Evolutionary conservation across 2,329 filamentous ascomycete genomes (phyloP), one percentile per base, ranked within the genome.

Genomic region (Thielaviopsis populi): DNA sequence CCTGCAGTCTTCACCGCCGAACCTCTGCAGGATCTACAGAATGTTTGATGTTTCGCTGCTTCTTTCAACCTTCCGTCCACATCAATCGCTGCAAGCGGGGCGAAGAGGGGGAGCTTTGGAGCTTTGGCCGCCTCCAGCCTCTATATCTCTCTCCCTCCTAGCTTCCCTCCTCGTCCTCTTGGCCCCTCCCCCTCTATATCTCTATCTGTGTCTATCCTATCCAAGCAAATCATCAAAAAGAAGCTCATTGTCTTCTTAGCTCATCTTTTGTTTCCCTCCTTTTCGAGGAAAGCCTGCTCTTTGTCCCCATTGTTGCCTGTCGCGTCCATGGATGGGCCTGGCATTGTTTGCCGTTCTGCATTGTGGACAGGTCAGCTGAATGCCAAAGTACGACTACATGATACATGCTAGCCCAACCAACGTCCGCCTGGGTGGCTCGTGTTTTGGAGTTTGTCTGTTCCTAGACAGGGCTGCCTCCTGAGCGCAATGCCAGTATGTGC

Each of bases 1-100:
- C 50, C 50, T 54, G 50, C 50, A 54, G 22, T 30, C 50, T 54
- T 54, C 50, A 54, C 50, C 50, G 50, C 50, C 50, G 50, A 54
- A 30, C 50, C 50, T 54, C 50, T 30, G 22, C 50, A 54, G 50
- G 22, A 27, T 54, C 22, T 54, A 54, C 50, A 54, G 50, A 54
- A 3, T 33, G 7, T n/a, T n/a, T n/a, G n/a, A 54, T 54, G 50
- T 54, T 22, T 54, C 10, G 50, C 50, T 48, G 22, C 24, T 54
- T 54, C 50, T 54, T 27, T 54, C 15, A 22, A 54, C 50, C 22
- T 54, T 54, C 50, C 8, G 50, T 30, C 27, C 24, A 17, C 10
- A 6, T 2, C 50, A 54, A 15, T 30, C 5, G 50, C 13, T 54
- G 50, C 30, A 6, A 15, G 24, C 13, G 24, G 50, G 56, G 17